Evolutionary conservation across 2,329 filamentous ascomycete species (phyloP), one percentile per base, ranked within the genome.

Genomic region (Beauveria sp.): DNA sequence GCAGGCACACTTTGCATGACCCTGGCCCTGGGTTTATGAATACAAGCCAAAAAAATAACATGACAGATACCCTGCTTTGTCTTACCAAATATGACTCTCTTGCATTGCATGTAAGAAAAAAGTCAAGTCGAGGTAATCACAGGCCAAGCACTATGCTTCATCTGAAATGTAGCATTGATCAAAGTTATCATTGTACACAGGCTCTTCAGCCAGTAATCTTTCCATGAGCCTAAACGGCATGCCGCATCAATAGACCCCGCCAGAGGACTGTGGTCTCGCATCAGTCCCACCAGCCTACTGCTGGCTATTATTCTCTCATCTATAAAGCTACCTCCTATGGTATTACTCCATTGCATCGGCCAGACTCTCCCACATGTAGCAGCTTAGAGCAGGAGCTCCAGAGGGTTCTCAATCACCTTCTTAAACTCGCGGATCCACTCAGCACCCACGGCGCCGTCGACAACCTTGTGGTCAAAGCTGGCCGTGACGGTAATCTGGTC

Each of bases 391-490:
- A 99, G 82, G 69, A 99, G 84, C 81, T 96, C 90, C 69, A 99
- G 84, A 67, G 95, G 95, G 84, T 96, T 97, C 87, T 99, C 95
- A 64, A 99, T 81, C 58, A 92, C 90, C 85, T 93, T 93, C 89
- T 99, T 99, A 76, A 99, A 81, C 81, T 96, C 95, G 77, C 86
- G 87, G 78, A 99, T 91, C 87, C 93, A 99, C 78, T 99, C 95
- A 63, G 88, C 95, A 72, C 95, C 96, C 62, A 98, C 90, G 46
- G 93, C 95, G 66, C 95, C 95, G 74, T 99, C 95, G 14, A 99
- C 88, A 56, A 98, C 93, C 85, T 96, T 96, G 87, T 99, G 95
- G 82, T 99, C 95, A 75, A 99, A 99, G 82, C 90, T 96, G 71
- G 82, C 93, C 45, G 93, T 98, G 63, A 99, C 88, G 65, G 90